Base-by-base conservation (phyloP, 2,329 filamentous ascomycete genomes). In the Akanthomyces dipterigenus region DNA sequence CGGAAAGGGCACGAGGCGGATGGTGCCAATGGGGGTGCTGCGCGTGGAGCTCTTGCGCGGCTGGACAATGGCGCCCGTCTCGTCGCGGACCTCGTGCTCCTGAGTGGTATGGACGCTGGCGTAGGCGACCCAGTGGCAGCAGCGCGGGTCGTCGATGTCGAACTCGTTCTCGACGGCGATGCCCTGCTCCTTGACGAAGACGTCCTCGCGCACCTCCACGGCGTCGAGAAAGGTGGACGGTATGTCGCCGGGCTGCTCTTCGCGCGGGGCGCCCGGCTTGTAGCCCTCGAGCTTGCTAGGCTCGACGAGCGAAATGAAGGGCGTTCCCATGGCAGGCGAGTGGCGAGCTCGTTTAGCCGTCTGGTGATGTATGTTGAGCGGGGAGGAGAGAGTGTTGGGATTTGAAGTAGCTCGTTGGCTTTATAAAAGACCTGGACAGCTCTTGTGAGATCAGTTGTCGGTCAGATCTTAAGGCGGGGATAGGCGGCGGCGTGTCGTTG, bases 111-210 rank as follows among this genome's bases (percentile, higher is more conserved):
- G 81, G 61, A 88, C 80, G 18, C 81, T 86, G 53, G 85, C 85
- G 73, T 96, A 96, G n/a, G 88, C 79, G 34, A 96, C 88, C 89
- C 91, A 96, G 74, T 97, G 92, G 76, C 88, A 93, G 66, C 86
- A 88, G 40, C 90, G 83, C 1, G 81, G 66, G 72, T 98, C 93
- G 71, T 97, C 91, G 1, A 80, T 76, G 76, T 97, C 93, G 65
- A 91, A 82, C 73, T 98, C 93, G 65, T 86, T 84, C 42, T 88
- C 85, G 1, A 85, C 73, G 0, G 82, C 78, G 16, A 85, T 77
- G 0, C 73, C 67, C 68, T 88, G 86, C 68, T 88, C 86, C 8
- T 75, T 42, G 26, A 88, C 82, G 67, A 87, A 88, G 58, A 89
- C 86, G 20, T 73, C 68, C 63, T 84, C 77, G 40, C 87, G 83